Percentiles rank a stretch among this genome's conserved stretches.
These are phyloP conservation scores for Bryoerythrophyllum caledonicum DNA, from an alignment of 225 moss, liverwort and hornwort species.

Conservation along the genomic window DNA sequence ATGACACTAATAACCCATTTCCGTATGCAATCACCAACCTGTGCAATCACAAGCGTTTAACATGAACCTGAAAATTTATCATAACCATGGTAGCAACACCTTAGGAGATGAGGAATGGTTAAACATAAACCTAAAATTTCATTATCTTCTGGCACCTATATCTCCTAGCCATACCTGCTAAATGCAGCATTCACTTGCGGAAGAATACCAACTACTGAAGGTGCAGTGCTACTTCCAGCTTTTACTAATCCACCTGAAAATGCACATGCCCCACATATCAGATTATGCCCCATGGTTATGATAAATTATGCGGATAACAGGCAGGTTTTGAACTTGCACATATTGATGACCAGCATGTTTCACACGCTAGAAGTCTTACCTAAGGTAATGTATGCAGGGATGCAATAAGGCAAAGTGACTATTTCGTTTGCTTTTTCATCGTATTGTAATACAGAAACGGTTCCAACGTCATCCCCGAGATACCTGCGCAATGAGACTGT, in stretches of 20 bases:
- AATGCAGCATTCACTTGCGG: conserved; percentile 84
- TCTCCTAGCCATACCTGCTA: conserved; percentile 60
- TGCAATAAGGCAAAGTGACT: conserved; percentile 73
- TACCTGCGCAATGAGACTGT: conserved; percentile 56
- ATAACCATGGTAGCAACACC: neutral
- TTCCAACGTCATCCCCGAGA: conserved; percentile 82
- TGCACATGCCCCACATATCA: conserved; percentile 22
- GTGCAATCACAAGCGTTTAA: conserved; percentile 24
- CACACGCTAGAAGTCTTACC: conserved; percentile 45
- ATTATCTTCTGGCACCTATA: neutral
- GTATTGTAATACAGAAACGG: conserved; percentile 72
- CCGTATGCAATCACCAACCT: conserved; percentile 93
- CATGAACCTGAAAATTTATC: neutral
- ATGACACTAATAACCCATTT: conserved; percentile 84
- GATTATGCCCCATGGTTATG: too few relatives aligned
- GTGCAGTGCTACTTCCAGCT: conserved; percentile 73
- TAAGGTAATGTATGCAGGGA: conserved; percentile 81
- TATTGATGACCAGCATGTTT: neutral
- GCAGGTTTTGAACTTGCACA: neutral
- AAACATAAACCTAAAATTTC: neutral
- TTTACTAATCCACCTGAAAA: conserved; percentile 84
- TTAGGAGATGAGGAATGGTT: too few relatives aligned
- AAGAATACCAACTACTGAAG: conserved; percentile 82
- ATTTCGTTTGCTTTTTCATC: conserved; percentile 60
- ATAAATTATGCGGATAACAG: conserved; percentile 1